Percentiles rank a stretch among this genome's conserved stretches.
Evolutionary conservation across 2,329 filamentous ascomycete species (phyloP).

Genomic region (Ceratocystis variospora): DNA sequence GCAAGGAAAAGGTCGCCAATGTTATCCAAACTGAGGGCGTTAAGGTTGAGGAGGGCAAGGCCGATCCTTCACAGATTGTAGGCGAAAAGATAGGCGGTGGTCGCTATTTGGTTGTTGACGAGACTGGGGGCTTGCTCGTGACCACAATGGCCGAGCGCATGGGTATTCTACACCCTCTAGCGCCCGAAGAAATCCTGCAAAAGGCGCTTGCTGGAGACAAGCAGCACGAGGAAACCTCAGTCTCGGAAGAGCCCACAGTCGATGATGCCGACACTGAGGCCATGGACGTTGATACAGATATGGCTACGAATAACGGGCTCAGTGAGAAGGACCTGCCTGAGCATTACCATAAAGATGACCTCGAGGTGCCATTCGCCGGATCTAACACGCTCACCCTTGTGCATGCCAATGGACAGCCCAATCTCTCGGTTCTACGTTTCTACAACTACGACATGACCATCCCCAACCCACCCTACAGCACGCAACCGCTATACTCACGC

Average conservation of each 20-base stretch:
- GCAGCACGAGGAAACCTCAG: not conserved
- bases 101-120: slow-evolving; percentile 72
- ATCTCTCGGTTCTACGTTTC: slow-evolving; percentile 75
- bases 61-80: slow-evolving; percentile 10
- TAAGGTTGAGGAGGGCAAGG: slow-evolving; percentile 19
- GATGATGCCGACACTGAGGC: not conserved
- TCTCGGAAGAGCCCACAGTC: not conserved
- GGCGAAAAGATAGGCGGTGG: slow-evolving; percentile 25
- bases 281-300: not conserved
- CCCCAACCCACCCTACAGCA: slow-evolving; percentile 40
- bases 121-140: slow-evolving; percentile 69
- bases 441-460: slow-evolving; percentile 68
- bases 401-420: slow-evolving; percentile 73
- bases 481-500: slow-evolving; percentile 70
- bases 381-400: slow-evolving; percentile 70
- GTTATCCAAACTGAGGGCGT: not conserved
- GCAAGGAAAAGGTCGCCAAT: slow-evolving; percentile 19
- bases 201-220: slow-evolving; percentile 7
- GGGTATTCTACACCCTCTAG: slow-evolving; percentile 53
- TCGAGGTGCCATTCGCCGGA: slow-evolving; percentile 50
- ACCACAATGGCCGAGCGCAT: slow-evolving; percentile 80
- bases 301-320: not conserved
- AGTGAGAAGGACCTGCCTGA: slow-evolving; percentile 10
- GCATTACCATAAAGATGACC: slow-evolving; percentile 31
- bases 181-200: slow-evolving; percentile 23